Evolutionary conservation across 139 green algal species (phyloP), one percentile per base, ranked within the genome.

Genomic region (Chlamydomonas applanata): DNA sequence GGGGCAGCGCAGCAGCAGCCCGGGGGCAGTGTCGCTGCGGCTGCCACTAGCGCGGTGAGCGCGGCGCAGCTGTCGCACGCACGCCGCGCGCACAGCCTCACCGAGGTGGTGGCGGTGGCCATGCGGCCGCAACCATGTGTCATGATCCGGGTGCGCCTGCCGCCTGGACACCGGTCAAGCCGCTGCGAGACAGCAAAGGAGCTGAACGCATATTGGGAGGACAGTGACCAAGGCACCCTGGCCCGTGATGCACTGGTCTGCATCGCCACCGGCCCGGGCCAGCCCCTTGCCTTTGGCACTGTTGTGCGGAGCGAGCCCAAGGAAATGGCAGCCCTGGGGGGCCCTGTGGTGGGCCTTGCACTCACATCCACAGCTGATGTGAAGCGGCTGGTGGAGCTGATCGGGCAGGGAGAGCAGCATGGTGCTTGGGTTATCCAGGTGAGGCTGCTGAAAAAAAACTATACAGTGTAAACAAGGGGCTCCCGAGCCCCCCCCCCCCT

Each of bases 341-440:
- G 33, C 22, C 79, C 74, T 4, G 71, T 81, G 52, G 44, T 86
- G n/a, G 80, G 80, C 1, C 30, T 86, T 53, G 61, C 49, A 2
- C 81, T 89, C 66, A 1, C 62, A 56, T 0, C 56, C 71, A 33
- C 30, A 80, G 7, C n/a, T n/a, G n/a, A n/a, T n/a, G 67, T 40
- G 25, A 74, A 78, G 22, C 27, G 29, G 73, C 33, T 82, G 61
- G 56, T 85, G 71, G 44, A 78, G 72, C 53, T 69, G n/a, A 65
- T 78, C 32, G 59, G 68, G 44, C 22, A 54, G 34, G 45, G 57
- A 30, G 53, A 63, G n/a, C 17, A 61, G 20, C 34, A 29, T 4
- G 75, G 70, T 32, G 70, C 71, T 45, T 69, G 75, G 33, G 70
- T 85, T 49, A 75, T 88, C 33, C 77, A 87, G 76, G 81, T 86